These are phyloP conservation scores for Massariosphaeria phaeospora DNA, from an alignment of 495 filamentous ascomycete genomes.

Conservation along the genomic window DNA sequence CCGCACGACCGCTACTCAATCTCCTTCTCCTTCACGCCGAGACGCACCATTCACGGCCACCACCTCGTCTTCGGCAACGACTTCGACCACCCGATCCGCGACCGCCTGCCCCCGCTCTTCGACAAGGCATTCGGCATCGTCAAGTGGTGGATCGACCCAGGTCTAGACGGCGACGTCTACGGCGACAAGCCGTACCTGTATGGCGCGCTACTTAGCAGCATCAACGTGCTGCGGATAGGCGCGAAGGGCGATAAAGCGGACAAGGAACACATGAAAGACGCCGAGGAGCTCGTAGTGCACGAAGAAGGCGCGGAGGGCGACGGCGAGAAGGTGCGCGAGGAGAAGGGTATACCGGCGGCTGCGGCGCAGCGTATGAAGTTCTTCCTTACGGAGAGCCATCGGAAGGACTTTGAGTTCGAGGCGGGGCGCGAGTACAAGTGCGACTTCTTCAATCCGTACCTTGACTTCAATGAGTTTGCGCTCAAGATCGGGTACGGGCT, in stretches of 20 bases:
- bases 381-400: slow-evolving; percentile 36
- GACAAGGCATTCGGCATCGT: slow-evolving; percentile 73
- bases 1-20: slow-evolving; percentile 76
- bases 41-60: slow-evolving; percentile 56
- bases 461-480: slow-evolving; percentile 79
- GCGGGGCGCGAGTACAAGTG: slow-evolving; percentile 58
- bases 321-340: slow-evolving; percentile 45
- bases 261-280: slow-evolving; percentile 9
- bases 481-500: slow-evolving; percentile 71
- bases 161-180: slow-evolving; percentile 78
- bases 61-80: slow-evolving; percentile 88
- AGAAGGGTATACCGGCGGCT: slow-evolving; percentile 31
- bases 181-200: slow-evolving; percentile 78
- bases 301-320: slow-evolving; percentile 65
- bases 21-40: slow-evolving; percentile 66
- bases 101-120: slow-evolving; percentile 78
- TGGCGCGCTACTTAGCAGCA: slow-evolving; percentile 64
- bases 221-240: slow-evolving; percentile 68
- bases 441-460: slow-evolving; percentile 87
- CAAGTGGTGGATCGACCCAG: slow-evolving; percentile 83
- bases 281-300: slow-evolving; percentile 46
- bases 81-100: slow-evolving; percentile 80
- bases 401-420: slow-evolving; percentile 53
- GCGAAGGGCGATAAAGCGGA: slow-evolving; percentile 34
- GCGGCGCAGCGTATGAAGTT: slow-evolving; percentile 34